Evolutionary conservation across 805 yeast species (phyloP), one percentile per base, ranked within the genome.

Genomic region (Ogataea neopini): DNA sequence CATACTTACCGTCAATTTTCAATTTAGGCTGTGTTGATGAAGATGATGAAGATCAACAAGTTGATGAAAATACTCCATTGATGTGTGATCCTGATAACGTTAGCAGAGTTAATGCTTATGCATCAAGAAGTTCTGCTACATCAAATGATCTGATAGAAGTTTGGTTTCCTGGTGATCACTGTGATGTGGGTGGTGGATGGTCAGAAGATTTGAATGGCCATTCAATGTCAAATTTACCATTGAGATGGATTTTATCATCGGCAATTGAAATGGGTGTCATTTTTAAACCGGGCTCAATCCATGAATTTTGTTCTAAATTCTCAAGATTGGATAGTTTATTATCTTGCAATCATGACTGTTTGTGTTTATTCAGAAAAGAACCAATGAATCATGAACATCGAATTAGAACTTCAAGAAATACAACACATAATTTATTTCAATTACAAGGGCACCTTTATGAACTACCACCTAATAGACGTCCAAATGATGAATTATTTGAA

Each of bases 141-240:
- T 57, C 63, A 2, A 49, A 45, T 29, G 78, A 75, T 52, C 55
- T 76, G 28, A 59, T 74, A 13, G 88, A 84, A 56, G 58, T 78
- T 35, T 84, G 84, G 84, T 84, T 84, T 56, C 79, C 86, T 1
- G 90, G 88, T 2, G 79, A 80, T 57, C 89, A 84, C 62, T 71
- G 84, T 8, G 88, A 84, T 62, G 66, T 80, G 55, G 89, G 89
- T 2, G 88, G 88, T 2, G 86, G 86, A 0, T 83, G 86, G 84
- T 61, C 69, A 1, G 62, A 69, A 4, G 83, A 78, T 58, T 28
- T 48, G 0, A 59, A 68, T 40, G 79, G 79, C 1, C 74, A 77
- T 35, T 56, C 62, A 18, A 49, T 79, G 13, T 71, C 86, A 0
- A 74, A 79, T 52, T 51, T 81, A 13, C 67, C 88, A 0, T 64